Conservation (phyloP, 1,284 basidiomycete species). For the Neotropicomus parvogracilis region DNA sequence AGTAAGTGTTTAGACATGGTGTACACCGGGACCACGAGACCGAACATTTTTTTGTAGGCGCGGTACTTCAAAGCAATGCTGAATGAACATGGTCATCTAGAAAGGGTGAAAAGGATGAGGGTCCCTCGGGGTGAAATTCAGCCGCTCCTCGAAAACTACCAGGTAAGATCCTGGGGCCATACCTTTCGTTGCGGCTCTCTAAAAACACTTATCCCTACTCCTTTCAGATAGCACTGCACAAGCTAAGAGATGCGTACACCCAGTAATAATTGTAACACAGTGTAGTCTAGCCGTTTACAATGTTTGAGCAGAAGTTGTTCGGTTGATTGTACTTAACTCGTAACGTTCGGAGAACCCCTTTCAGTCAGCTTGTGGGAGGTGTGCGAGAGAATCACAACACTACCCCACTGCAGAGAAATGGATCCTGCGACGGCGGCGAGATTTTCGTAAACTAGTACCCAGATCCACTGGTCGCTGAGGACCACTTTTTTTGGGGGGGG, state of each 20-base stretch:
- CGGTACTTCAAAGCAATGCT: constrained; percentile 87
- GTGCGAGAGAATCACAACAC: too few relatives aligned
- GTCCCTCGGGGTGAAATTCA: constrained; percentile 64
- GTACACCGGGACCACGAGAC: neutral
- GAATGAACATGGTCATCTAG: constrained; percentile 70
- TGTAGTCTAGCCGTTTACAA: neutral
- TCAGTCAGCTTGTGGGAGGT: too few relatives aligned
- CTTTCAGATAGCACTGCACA: constrained; percentile 36
- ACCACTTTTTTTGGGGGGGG: too few relatives aligned
- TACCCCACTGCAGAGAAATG: too few relatives aligned
- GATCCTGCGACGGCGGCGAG: too few relatives aligned
- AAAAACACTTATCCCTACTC: neutral
- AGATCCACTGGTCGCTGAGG: too few relatives aligned
- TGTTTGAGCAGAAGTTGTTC: neutral
- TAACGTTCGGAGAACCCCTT: too few relatives aligned
- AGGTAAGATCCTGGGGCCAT: constrained; percentile 40
- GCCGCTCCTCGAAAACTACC: constrained; percentile 59
- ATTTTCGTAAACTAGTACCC: too few relatives aligned
- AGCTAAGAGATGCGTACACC: constrained; percentile 37
- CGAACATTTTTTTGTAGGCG: constrained; percentile 54
- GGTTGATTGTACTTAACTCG: neutral
- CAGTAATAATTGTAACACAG: constrained; percentile 12
- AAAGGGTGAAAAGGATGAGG: constrained; percentile 69
- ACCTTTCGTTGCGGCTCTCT: neutral
- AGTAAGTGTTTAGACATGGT: constrained; percentile 39